Percentiles rank a stretch among this genome's conserved stretches.
These are phyloP conservation scores for Triangularia verruculosa DNA, from an alignment of 2,329 filamentous ascomycete genomes.

Conservation along the genomic window DNA sequence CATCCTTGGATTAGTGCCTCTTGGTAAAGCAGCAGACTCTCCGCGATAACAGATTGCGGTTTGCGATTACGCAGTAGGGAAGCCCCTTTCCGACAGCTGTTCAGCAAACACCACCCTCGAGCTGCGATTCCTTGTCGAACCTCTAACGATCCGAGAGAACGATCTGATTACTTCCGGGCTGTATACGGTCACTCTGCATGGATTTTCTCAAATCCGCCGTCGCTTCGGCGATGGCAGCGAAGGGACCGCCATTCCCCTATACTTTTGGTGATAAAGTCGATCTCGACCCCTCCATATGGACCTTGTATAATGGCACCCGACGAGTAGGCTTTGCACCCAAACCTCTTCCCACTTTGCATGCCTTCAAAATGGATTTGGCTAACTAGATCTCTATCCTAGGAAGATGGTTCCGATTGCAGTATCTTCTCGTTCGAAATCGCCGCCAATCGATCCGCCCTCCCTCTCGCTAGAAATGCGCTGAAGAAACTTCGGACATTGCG, in stretches of 20 bases:
- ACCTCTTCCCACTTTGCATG: neutral
- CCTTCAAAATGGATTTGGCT: neutral
- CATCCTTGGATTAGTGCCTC: conserved; percentile 11
- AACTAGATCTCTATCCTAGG: conserved; percentile 49
- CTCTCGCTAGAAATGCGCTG: conserved; percentile 87
- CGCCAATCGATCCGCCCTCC: conserved; percentile 74
- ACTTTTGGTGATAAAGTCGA: conserved; percentile 91
- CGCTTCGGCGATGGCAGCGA: conserved; percentile 84
- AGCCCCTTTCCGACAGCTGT: conserved; percentile 2
- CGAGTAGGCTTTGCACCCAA: conserved; percentile 54
- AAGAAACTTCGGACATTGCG: conserved; percentile 90
- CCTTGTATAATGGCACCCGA: conserved; percentile 90
- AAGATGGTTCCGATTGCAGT: conserved; percentile 91
- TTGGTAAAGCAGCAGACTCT: neutral
- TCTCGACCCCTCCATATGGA: conserved; percentile 91
- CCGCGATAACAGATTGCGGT: conserved; percentile 25
- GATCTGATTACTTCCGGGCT: neutral
- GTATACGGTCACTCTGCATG: conserved; percentile 52
- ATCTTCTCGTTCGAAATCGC: conserved; percentile 93
- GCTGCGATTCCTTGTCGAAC: neutral
- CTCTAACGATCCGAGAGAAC: neutral
- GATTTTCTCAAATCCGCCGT: conserved; percentile 98
- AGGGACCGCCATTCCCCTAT: conserved; percentile 90
- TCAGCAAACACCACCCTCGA: neutral
- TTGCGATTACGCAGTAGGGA: conserved; percentile 21